These are phyloP conservation scores for Neoarthrinium moseri DNA, from an alignment of 2,329 filamentous ascomycete genomes.

Conservation along the genomic window DNA sequence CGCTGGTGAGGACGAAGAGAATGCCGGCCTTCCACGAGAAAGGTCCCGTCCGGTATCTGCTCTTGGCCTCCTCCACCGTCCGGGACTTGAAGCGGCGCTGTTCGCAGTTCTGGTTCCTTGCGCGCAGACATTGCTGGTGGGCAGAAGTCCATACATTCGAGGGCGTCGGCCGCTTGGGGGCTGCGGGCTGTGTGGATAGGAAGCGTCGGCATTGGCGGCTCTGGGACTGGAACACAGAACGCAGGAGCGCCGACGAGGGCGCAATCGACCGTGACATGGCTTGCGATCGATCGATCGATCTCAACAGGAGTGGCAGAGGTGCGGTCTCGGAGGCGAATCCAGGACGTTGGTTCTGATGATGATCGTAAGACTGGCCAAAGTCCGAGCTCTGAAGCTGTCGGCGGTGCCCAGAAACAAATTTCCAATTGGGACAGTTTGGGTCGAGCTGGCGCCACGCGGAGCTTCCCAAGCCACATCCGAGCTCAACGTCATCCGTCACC, in stretches of 20 bases:
- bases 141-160: neutral
- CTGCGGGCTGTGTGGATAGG: conserved; percentile 13
- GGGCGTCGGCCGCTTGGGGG: conserved; percentile 1
- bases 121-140: conserved; percentile 4
- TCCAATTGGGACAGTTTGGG: too few relatives aligned
- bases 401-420: too few relatives aligned
- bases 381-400: too few relatives aligned
- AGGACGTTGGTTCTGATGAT: too few relatives aligned
- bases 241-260: conserved; percentile 11
- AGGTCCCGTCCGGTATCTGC: conserved; percentile 61
- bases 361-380: too few relatives aligned
- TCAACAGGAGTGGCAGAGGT: too few relatives aligned
- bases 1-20: conserved; percentile 79
- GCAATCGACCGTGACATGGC: conserved; percentile 10
- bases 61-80: conserved; percentile 60
- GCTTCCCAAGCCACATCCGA: too few relatives aligned
- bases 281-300: neutral
- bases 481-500: too few relatives aligned
- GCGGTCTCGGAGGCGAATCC: too few relatives aligned
- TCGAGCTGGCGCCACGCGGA: too few relatives aligned
- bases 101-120: conserved; percentile 18
- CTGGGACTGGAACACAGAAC: conserved; percentile 18
- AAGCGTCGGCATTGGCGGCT: conserved; percentile 16
- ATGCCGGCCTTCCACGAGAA: conserved; percentile 91
- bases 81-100: conserved; percentile 43